Evolutionary conservation across 2,329 filamentous ascomycete genomes (phyloP), one percentile per base, ranked within the genome.

Genomic region (Cylindrodendrum hubeiense): DNA sequence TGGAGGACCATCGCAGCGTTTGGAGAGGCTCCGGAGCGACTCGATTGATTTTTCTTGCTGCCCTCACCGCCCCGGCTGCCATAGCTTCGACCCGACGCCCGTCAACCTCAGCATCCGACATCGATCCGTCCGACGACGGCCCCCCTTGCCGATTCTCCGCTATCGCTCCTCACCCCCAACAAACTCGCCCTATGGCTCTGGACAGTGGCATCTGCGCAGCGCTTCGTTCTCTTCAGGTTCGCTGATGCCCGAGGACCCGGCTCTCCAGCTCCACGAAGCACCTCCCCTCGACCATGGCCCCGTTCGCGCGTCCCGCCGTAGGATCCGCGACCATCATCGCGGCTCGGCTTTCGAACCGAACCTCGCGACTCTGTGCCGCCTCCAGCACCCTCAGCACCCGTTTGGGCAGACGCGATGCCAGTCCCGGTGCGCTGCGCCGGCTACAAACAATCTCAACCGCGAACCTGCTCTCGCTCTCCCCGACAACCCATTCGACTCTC

Each of bases 171-270:
- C 17, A 30, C 26, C 13, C 64, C 61, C 58, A 50, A 71, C 61
- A 55, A 55, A 66, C 63, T 59, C 57, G 70, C 68, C 64, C 69
- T 68, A 75, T 74, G 72, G 72, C 72, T 74, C 63, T 75, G 71
- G 65, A 69, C 52, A 68, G 41, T 62, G 51, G 55, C 71, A 62
- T 63, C 63, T 74, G 65, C 63, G 65, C 68, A 71, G 66, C 66
- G 66, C 67, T 70, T 63, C 65, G 67, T 60, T 65, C 66, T 64
- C 69, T 51, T 58, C 64, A 72, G 64, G 72, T 57, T 71, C 68
- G 63, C 69, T 75, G 67, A 73, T 71, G 73, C 67, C 41, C 47
- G 60, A 64, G 63, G 46, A 65, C 64, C 54, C 49, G 60, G 30
- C 47, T 60, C 51, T 26, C 21, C 22, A 69, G 53, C 51, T 57